Evolutionary conservation across 345 rosid species (phyloP).

Genomic region (Gossypium sturtianum): DNA sequence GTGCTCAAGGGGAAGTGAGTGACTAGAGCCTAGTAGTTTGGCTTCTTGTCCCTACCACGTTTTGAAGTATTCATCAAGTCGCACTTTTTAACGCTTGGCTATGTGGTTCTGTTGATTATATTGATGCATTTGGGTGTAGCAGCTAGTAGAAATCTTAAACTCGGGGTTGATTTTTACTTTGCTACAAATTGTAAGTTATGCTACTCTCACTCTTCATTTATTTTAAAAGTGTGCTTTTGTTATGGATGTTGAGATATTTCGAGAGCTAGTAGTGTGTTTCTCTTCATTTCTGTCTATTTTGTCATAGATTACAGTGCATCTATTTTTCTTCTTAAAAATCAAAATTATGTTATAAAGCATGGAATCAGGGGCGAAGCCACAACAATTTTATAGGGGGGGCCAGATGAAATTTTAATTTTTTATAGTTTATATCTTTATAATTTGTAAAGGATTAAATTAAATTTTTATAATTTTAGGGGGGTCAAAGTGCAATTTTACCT

Average conservation of each 20-base stretch:
- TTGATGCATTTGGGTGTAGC: constrained; percentile 41
- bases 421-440: too few relatives aligned
- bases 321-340: not conserved
- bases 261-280: constrained; percentile 3
- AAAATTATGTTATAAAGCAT: not conserved
- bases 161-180: constrained; percentile 27
- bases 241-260: not conserved
- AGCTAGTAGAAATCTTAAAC: constrained; percentile 26
- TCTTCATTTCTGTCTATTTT: not conserved
- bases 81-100: too few relatives aligned
- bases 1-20: not conserved
- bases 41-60: not conserved
- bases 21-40: not conserved
- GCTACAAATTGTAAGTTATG: too few relatives aligned
- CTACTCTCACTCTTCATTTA: too few relatives aligned
- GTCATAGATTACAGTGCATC: not conserved
- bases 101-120: not conserved
- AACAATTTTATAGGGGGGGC: too few relatives aligned
- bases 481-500: too few relatives aligned
- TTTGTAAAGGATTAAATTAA: too few relatives aligned
- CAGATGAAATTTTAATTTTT: too few relatives aligned
- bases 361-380: too few relatives aligned
- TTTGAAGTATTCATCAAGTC: too few relatives aligned
- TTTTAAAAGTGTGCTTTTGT: too few relatives aligned
- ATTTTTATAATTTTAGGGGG: too few relatives aligned